phyloP scores from a whole-genome alignment of 306 rosid genomes.

The Cicer chorassanicum region DNA sequence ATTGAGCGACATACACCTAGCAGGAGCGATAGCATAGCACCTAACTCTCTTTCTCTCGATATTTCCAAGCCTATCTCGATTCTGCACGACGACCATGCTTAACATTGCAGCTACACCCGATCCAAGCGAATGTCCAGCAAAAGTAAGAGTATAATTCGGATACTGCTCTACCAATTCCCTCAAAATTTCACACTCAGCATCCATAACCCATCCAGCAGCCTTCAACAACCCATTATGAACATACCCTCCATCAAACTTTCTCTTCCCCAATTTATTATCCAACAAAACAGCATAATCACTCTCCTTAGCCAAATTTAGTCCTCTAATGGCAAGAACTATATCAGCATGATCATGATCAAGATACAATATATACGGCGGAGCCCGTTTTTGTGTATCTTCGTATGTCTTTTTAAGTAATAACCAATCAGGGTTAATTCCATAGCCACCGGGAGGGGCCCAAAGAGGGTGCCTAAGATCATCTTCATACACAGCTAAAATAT shows the following conservation, averaged over 20 bases:
- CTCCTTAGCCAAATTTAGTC: conserved; percentile 85
- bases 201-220: conserved; percentile 82
- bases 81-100: conserved; percentile 77
- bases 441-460: conserved; percentile 90
- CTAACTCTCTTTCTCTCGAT: conserved; percentile 80
- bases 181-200: conserved; percentile 68
- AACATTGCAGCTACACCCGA: conserved; percentile 90
- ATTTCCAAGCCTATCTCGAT: conserved; percentile 64
- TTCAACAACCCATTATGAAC: conserved; percentile 95
- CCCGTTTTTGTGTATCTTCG: conserved; percentile 69
- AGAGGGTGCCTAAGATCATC: conserved; percentile 73
- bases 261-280: conserved; percentile 86
- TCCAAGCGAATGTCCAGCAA: conserved; percentile 92
- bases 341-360: conserved; percentile 79
- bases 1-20: conserved; percentile 92
- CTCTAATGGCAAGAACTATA: conserved; percentile 90
- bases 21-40: conserved; percentile 95
- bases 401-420: conserved; percentile 65
- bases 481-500: conserved; percentile 84
- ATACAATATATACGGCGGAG: conserved; percentile 83
- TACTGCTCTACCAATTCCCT: conserved; percentile 67
- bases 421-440: conserved; percentile 84
- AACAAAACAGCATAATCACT: conserved; percentile 84
- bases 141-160: conserved; percentile 86
- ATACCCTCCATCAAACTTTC: conserved; percentile 89